phyloP scores from a whole-genome alignment of 768 basidiomycete species.

The Leccinum longicurvipes region DNA sequence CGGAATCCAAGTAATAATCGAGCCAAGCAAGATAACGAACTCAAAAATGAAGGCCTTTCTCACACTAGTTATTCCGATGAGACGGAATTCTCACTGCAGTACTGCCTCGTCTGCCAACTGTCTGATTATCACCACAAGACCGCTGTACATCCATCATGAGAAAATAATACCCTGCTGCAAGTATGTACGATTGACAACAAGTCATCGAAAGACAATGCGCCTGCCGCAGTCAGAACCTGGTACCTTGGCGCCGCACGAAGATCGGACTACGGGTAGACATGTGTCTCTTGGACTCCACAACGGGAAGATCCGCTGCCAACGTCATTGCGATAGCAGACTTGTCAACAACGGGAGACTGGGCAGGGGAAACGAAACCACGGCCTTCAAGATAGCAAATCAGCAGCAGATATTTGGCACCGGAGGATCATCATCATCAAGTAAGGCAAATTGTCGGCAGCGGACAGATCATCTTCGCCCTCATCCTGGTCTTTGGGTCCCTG shows the following conservation, averaged over 20 bases:
- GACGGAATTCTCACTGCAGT: background rate
- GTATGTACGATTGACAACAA: background rate
- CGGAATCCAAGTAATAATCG: background rate
- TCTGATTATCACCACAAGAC: background rate
- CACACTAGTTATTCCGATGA: background rate
- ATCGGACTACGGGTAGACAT: background rate
- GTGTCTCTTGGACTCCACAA: background rate
- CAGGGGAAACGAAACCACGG: background rate
- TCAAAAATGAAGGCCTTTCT: background rate
- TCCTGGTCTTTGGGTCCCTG: conserved; percentile 18
- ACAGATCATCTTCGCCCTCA: conserved; percentile 12
- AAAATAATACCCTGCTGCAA: background rate
- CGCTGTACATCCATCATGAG: background rate
- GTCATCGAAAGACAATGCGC: background rate
- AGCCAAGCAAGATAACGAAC: background rate
- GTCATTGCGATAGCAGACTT: background rate
- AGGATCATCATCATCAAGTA: background rate
- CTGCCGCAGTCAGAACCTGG: background rate
- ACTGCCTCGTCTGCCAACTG: no score
- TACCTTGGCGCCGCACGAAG: background rate
- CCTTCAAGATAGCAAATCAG: background rate
- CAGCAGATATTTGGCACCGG: background rate
- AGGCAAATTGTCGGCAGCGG: background rate
- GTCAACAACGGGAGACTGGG: background rate
- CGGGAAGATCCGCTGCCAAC: background rate